Percentiles rank a stretch among this genome's conserved stretches.
These are phyloP conservation scores for Apophysomyces elegans DNA, from an alignment of 371 early-diverging fungal genomes.

Conservation along the genomic window DNA sequence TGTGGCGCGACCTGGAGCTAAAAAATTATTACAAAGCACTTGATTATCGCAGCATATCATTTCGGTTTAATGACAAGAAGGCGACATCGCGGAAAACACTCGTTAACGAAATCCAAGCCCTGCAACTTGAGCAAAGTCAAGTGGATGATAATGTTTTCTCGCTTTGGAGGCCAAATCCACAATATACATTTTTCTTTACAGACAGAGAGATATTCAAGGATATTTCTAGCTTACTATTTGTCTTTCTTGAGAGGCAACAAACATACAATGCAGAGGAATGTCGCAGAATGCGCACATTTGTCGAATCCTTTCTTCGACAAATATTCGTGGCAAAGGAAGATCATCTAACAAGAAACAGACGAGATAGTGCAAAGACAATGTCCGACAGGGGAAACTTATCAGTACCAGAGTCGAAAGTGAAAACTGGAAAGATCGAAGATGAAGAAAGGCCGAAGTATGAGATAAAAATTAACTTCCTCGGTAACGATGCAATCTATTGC, in stretches of 20 bases:
- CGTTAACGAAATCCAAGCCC: conserved; percentile 82
- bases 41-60: conserved; percentile 91
- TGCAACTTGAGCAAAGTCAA: conserved; percentile 45
- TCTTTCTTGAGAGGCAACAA: conserved; percentile 56
- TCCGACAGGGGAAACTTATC: too few relatives aligned
- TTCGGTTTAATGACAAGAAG: conserved; percentile 88
- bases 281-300: conserved; percentile 74
- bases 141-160: background rate
- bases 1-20: conserved; percentile 94
- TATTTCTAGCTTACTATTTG: conserved; percentile 63
- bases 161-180: conserved; percentile 22
- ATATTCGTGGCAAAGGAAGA: conserved; percentile 57
- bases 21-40: conserved; percentile 97
- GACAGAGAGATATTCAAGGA: conserved; percentile 71
- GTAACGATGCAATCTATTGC: conserved; percentile 80
- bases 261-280: conserved; percentile 63
- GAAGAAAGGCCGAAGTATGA: conserved; percentile 30
- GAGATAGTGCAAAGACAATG: too few relatives aligned
- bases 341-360: background rate
- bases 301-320: conserved; percentile 72
- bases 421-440: conserved; percentile 3
- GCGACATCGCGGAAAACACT: conserved; percentile 76
- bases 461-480: conserved; percentile 61
- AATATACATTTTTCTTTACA: conserved; percentile 69
- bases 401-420: too few relatives aligned